Base-by-base conservation (phyloP, 2,329 filamentous ascomycete species). In the Sporothrix euskadiensis region DNA sequence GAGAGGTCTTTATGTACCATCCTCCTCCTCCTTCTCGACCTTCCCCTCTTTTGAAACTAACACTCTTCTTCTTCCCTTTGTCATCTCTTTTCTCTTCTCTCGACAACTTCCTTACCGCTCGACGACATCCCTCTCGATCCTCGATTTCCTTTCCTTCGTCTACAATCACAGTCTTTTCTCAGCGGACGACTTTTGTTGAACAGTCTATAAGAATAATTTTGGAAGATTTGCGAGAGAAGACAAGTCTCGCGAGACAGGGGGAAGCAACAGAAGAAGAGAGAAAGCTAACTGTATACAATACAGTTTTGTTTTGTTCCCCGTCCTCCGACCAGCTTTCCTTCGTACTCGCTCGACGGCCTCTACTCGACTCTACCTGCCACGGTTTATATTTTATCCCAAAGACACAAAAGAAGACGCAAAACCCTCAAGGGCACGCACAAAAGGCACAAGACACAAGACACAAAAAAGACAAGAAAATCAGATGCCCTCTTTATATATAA, bases 401-500 rank as follows among this genome's bases (percentile, higher is more conserved):
- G 47, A 44, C 4, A 70, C 12, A 57, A 47, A 44, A 19, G 35
- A 44, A 41, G 39, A 65, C 39, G 16, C 44, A 71, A 30, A 22
- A 71, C 32, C 16, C 32, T 49, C 26, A 7, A 56, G 52, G 35
- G 10, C 49, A 22, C 35, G 32, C 19, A 41, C 30, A 30, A 14
- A 35, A 52, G 10, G 39, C 30, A 56, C 14, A 44, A 70, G n/a
- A 26, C 26, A 41, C 10, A 41, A 41, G 19, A 30, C 41, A 41
- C 7, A 32, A 19, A 14, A 49, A 59, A 8, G 47, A 49, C 44
- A 49, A 59, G 4, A 71, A 49, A 49, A 49, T 19, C 47, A 57
- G 22, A 57, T 41, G 10, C 35, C n/a, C 30, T 69, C 47, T 69
- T 56, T 69, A 68, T 68, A 68, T 68, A 68, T 52, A 30, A 61